Base-by-base conservation (phyloP, 1,284 basidiomycete genomes). In the Malassezia vespertilionis region DNA sequence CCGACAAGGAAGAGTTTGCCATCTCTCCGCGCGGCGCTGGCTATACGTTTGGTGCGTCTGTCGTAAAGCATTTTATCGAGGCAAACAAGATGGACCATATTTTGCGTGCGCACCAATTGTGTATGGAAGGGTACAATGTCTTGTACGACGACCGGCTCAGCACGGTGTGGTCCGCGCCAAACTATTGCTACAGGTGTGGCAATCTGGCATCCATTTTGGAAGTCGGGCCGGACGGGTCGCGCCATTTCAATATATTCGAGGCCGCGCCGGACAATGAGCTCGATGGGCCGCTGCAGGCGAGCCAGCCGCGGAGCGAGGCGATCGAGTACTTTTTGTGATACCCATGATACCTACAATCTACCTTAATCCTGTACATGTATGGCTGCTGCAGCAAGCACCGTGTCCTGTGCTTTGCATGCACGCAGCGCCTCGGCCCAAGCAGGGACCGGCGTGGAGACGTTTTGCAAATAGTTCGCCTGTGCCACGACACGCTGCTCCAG, bases 1-100 rank as follows among this genome's bases (percentile, higher is more conserved):
- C 88, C 34, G 91, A 96, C 72, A 96, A 96, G 72, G 91, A 96
- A 71, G 93, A 97, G 67, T 97, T 96, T 72, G 91, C 91, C 32
- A 96, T 97, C 72, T 93, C 88, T 47, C 91, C 93, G 40, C 80
- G 90, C 56, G 93, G 93, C 37, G 93, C 93, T 3, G 93, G 93
- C 2, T 99, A 97, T 73, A 99, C 93, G 0, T 99, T 99, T 72
- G 93, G 93, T 46, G 86, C 89, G 1, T 86, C 89, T 27, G 90
- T 99, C 39, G 93, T 97, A n/a, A 84, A 88, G 74, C 96, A 96
- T 71, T 99, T 99, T 72, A 78, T 70, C 15, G 57, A 64, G 89
- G 44, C 81, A 82, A 99, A 99, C 74, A 79, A 82, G 56, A 95
- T 99, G 89, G 82, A 84, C 30, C 91, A 97, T 69, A 95, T 99